Conservation (phyloP, 305 asterid genomes). For the Solanum hybrid region DNA sequence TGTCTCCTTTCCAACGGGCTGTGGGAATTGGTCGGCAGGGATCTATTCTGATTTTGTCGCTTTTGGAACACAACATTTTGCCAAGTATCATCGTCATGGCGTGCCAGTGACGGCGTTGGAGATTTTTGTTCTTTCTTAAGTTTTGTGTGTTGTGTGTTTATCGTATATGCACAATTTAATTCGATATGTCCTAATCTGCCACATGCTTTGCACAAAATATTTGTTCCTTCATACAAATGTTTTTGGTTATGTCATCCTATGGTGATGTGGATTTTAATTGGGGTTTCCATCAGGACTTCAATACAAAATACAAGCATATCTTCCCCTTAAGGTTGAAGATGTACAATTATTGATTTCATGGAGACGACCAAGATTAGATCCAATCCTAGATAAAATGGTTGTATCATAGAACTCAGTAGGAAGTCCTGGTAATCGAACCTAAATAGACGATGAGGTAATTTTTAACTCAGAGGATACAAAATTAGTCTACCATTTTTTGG, state of each 20-base stretch:
- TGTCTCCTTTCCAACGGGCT: not conserved
- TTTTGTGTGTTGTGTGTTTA: not conserved
- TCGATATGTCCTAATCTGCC: not conserved
- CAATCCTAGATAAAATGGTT: not conserved
- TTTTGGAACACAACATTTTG: not conserved
- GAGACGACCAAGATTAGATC: not conserved
- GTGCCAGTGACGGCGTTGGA: not conserved
- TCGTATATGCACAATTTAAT: not conserved
- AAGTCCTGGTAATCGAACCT: not conserved
- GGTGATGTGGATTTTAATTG: not conserved
- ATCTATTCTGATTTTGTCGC: not conserved
- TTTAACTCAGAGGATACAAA: not conserved
- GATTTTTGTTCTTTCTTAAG: not conserved
- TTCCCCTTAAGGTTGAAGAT: not conserved
- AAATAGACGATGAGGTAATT: not conserved
- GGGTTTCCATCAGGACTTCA: not conserved
- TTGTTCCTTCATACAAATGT: not conserved
- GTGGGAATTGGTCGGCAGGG: not conserved
- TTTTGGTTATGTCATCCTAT: not conserved
- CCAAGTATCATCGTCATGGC: not conserved
- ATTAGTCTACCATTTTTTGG: not conserved
- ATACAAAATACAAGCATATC: not conserved
- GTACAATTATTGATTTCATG: too few relatives aligned
- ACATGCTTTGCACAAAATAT: not conserved
- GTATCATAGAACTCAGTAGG: not conserved